Conservation (phyloP, 306 rosid genomes). For the Cicer cuneatum region DNA sequence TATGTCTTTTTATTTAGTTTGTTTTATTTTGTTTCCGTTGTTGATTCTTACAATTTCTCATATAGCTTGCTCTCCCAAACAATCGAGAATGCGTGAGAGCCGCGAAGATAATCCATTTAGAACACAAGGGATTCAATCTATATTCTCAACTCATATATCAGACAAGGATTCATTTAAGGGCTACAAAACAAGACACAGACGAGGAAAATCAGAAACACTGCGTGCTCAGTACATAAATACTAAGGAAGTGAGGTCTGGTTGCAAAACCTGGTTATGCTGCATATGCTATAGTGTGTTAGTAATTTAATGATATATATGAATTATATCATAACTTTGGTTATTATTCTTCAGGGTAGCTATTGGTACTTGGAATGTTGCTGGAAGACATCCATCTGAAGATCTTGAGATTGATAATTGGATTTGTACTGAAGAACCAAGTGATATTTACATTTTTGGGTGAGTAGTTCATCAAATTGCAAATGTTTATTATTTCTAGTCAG, state of each 20-base stretch:
- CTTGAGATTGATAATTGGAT: constrained; percentile 91
- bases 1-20: neutral
- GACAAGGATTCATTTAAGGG: constrained; percentile 60
- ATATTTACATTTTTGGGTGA: constrained; percentile 89
- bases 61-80: constrained; percentile 64
- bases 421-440: constrained; percentile 71
- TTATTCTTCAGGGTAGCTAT: constrained; percentile 70
- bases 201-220: constrained; percentile 95
- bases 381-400: constrained; percentile 73
- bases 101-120: constrained; percentile 52
- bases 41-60: constrained; percentile 47
- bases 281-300: constrained; percentile 23
- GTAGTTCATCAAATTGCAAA: constrained; percentile 46
- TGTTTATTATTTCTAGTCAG: constrained; percentile 12
- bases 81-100: constrained; percentile 48
- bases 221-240: constrained; percentile 94
- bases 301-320: constrained; percentile 39
- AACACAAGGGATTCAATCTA: constrained; percentile 57
- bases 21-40: neutral
- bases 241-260: constrained; percentile 82
- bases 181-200: constrained; percentile 62
- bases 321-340: constrained; percentile 43
- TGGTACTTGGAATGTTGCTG: constrained; percentile 96
- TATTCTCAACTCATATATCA: constrained; percentile 57
- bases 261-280: constrained; percentile 34